A percentile compares a stretch with the other conserved stretches of the same genome.
These are phyloP conservation scores for Euphorbia neoarborescens DNA, from an alignment of 441 rosid species.

Conservation along the genomic window DNA sequence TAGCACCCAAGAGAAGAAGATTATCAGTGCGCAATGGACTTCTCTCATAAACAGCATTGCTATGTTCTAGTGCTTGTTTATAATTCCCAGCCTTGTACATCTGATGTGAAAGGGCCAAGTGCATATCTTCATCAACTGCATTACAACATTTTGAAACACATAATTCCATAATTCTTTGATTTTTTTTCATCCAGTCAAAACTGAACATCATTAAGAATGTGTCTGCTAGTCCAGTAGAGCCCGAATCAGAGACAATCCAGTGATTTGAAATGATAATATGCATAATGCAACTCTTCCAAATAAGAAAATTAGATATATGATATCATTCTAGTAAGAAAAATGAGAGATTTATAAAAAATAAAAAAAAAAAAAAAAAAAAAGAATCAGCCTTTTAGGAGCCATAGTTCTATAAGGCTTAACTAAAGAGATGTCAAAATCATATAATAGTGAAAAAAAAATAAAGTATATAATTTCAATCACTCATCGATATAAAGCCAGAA, in stretches of 20 bases:
- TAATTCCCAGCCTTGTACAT: slow-evolving; percentile 73
- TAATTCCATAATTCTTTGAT: not conserved
- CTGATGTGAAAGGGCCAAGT: slow-evolving; percentile 72
- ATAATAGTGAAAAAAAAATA: not conserved
- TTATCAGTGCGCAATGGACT: slow-evolving; percentile 81
- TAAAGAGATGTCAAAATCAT: not conserved
- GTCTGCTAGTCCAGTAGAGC: not conserved
- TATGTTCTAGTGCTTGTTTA: slow-evolving; percentile 78
- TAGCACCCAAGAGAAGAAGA: slow-evolving; percentile 93
- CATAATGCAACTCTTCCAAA: not conserved
- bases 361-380: not conserved
- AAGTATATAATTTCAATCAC: not conserved
- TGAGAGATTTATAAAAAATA: too few species aligned
- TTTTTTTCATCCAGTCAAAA: not conserved
- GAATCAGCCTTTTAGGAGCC: not conserved
- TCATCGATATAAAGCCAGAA: not conserved
- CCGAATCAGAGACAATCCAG: not conserved
- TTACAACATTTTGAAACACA: slow-evolving; percentile 5
- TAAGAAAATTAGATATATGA: not conserved
- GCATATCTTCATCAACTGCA: slow-evolving; percentile 73
- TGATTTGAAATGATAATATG: not conserved
- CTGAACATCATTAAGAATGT: not conserved
- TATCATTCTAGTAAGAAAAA: too few species aligned
- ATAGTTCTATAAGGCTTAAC: not conserved
- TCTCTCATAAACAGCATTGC: slow-evolving; percentile 69